phyloP scores from a whole-genome alignment of 1,284 basidiomycete species.

The Cutaneotrichosporon cavernicola region DNA sequence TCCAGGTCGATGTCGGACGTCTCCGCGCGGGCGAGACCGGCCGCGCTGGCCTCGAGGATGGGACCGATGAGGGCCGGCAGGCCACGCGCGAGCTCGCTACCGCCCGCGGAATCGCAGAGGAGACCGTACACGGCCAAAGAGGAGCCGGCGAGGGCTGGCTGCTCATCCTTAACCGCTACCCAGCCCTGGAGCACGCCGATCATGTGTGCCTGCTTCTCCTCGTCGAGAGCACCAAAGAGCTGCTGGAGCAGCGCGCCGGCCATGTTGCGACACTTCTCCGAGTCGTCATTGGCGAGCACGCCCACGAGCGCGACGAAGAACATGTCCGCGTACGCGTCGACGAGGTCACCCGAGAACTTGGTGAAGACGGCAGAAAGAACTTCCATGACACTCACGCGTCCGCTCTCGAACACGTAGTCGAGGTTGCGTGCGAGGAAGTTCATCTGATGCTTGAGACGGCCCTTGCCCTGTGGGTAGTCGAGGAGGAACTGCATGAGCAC shows the following conservation, averaged over 20 bases:
- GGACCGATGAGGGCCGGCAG: constrained; percentile 61
- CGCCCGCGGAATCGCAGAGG: constrained; percentile 61
- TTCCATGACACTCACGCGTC: constrained; percentile 88
- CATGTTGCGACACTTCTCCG: constrained; percentile 82
- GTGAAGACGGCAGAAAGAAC: constrained; percentile 74
- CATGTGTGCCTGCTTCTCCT: constrained; percentile 59
- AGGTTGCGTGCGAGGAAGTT: constrained; percentile 91
- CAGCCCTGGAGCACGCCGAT: constrained; percentile 74
- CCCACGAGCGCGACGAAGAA: constrained; percentile 91
- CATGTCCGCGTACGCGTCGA: constrained; percentile 81
- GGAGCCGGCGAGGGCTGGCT: constrained; percentile 52
- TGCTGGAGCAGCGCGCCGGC: constrained; percentile 76
- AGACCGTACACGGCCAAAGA: constrained; percentile 72
- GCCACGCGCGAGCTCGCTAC: constrained; percentile 57
- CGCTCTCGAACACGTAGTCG: constrained; percentile 85
- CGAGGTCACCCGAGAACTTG: constrained; percentile 77
- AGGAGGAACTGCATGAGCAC: constrained; percentile 91
- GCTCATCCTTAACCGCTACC: constrained; percentile 51
- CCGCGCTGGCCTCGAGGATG: constrained; percentile 61
- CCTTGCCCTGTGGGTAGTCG: constrained; percentile 96
- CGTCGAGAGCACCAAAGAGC: constrained; percentile 68
- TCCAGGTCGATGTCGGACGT: constrained; percentile 47
- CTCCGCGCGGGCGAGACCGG: constrained; percentile 47
- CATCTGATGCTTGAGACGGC: constrained; percentile 82
- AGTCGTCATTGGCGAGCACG: constrained; percentile 90